Percentiles rank a stretch among this genome's conserved stretches.
phyloP scores from a whole-genome alignment of 768 basidiomycete genomes.

The Cantharellus cinnabarinus region DNA sequence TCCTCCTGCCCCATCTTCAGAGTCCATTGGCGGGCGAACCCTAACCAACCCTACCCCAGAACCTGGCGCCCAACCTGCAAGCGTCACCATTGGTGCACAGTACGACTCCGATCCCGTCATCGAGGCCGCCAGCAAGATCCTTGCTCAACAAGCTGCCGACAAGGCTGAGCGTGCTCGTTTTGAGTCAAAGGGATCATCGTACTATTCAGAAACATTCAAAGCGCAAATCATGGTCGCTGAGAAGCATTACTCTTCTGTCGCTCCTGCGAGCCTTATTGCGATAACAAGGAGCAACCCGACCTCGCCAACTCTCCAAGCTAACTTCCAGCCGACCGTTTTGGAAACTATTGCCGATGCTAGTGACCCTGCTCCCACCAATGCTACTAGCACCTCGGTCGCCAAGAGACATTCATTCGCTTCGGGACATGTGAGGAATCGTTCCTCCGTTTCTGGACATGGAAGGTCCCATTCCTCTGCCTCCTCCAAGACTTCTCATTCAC shows the following conservation, averaged over 20 bases:
- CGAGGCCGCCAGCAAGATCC: constrained; percentile 8
- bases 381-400: background rate
- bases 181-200: constrained; percentile 37
- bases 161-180: background rate
- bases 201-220: constrained; percentile 21
- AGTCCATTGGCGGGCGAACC: background rate
- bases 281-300: constrained; percentile 23
- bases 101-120: constrained; percentile 38
- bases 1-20: background rate
- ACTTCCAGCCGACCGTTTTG: background rate
- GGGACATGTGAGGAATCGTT: background rate
- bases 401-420: background rate
- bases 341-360: background rate
- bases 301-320: background rate
- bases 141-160: background rate
- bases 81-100: constrained; percentile 30
- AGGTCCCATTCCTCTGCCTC: background rate
- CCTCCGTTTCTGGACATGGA: background rate
- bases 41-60: background rate
- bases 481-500: background rate
- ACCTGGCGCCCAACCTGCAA: background rate
- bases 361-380: background rate
- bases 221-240: constrained; percentile 52
- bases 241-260: constrained; percentile 36
- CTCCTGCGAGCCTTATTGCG: constrained; percentile 43